Percentiles rank a stretch among this genome's conserved stretches.
Evolutionary conservation across 345 rosid genomes (phyloP).

Genomic region (Eucalyptus lansdowneana): DNA sequence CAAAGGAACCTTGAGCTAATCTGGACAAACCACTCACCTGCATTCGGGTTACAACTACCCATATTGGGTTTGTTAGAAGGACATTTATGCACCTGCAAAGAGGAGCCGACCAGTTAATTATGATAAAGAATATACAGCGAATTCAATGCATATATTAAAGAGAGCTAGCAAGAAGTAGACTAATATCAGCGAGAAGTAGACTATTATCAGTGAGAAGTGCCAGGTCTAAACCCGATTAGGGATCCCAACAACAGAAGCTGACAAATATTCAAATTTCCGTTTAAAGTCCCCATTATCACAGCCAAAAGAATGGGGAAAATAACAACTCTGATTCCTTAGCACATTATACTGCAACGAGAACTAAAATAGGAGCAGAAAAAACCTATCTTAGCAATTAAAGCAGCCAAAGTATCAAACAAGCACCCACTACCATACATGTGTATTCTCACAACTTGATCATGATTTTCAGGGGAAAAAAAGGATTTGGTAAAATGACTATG

Average conservation of each 20-base stretch:
- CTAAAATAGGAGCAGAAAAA: not conserved
- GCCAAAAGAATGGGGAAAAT: not conserved
- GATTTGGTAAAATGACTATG: not conserved
- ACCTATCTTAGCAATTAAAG: not conserved
- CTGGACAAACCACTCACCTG: conserved; percentile 39
- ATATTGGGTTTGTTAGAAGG: conserved; percentile 85
- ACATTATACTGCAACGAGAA: not conserved
- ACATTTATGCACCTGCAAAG: conserved; percentile 74
- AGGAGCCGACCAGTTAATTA: not conserved
- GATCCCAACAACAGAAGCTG: not conserved
- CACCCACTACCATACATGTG: not conserved
- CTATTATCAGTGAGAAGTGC: not conserved
- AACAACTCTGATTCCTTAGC: not conserved
- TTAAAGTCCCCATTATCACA: not conserved
- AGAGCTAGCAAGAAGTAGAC: not conserved
- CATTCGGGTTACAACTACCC: conserved; percentile 98
- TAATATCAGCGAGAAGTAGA: not conserved
- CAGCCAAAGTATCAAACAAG: not conserved
- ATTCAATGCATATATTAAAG: not conserved
- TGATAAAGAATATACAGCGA: not conserved
- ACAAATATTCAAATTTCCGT: not conserved
- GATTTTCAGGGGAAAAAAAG: not conserved
- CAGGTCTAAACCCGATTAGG: not conserved
- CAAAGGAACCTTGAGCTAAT: too few relatives aligned
- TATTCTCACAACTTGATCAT: not conserved